Evolutionary conservation across 2,329 filamentous ascomycete genomes (phyloP).

Genomic region (Venturia pyrina): DNA sequence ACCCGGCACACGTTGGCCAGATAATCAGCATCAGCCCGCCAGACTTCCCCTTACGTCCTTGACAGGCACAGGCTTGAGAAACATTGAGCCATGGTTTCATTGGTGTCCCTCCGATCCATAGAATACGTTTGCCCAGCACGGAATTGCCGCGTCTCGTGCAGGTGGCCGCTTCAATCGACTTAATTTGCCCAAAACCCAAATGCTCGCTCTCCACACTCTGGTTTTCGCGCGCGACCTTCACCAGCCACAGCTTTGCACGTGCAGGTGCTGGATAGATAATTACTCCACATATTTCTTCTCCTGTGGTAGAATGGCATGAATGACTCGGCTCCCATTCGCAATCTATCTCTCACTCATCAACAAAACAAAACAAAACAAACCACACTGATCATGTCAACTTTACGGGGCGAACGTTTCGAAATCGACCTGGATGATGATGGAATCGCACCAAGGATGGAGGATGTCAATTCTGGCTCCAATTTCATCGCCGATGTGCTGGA

Average conservation of each 20-base stretch:
- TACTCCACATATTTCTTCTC: not conserved
- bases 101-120: not conserved
- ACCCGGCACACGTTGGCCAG: no score
- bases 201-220: not conserved
- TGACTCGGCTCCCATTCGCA: not conserved
- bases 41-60: not conserved
- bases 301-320: no score
- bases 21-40: no score
- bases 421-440: slow-evolving; percentile 12
- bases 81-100: slow-evolving; percentile 12
- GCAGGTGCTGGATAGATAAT: not conserved
- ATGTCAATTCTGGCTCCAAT: slow-evolving; percentile 17
- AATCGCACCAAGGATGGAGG: not conserved
- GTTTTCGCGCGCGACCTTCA: not conserved
- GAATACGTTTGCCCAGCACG: not conserved
- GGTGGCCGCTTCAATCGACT: not conserved
- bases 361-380: not conserved
- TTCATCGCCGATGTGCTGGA: slow-evolving; percentile 73
- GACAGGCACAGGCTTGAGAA: slow-evolving; percentile 15
- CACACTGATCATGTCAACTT: slow-evolving; percentile 13
- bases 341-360: slow-evolving; percentile 6
- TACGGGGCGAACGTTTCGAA: slow-evolving; percentile 14
- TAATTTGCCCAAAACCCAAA: not conserved
- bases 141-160: not conserved
- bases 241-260: not conserved